Conservation (phyloP, 805 yeast species). For the Cyberlindnera bimundalis region DNA sequence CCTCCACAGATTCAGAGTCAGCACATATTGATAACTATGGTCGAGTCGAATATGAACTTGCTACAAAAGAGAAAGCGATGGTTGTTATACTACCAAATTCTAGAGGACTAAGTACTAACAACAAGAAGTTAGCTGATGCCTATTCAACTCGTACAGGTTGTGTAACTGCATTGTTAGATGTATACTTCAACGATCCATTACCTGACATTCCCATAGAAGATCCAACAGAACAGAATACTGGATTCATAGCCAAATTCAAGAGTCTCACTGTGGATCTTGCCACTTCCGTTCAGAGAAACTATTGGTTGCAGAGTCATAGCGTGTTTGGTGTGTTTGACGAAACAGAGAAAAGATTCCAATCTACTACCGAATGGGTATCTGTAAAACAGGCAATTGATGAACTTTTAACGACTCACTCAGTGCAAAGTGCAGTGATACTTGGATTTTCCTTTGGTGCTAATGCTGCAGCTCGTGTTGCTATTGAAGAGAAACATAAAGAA, state of each 20-base stretch:
- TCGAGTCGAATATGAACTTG: constrained; percentile 23
- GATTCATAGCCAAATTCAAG: constrained; percentile 21
- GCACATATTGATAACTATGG: constrained; percentile 25
- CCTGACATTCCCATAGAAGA: constrained; percentile 7
- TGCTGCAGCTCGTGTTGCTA: constrained; percentile 20
- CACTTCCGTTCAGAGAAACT: constrained; percentile 14
- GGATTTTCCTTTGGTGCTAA: constrained; percentile 28
- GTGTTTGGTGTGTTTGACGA: constrained; percentile 23
- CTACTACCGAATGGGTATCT: constrained; percentile 21
- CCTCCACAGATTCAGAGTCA: constrained; percentile 7
- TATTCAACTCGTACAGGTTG: constrained; percentile 28
- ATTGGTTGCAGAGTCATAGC: constrained; percentile 24
- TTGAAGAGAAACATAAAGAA: constrained; percentile 11
- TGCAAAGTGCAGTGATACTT: constrained; percentile 18
- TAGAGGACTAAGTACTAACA: constrained; percentile 23
- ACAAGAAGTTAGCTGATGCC: constrained; percentile 27
- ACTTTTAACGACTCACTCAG: constrained; percentile 18
- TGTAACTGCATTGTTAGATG: constrained; percentile 25
- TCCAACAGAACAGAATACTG: neutral
- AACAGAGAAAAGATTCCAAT: constrained; percentile 14
- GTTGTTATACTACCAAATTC: constrained; percentile 27
- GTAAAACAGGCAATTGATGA: constrained; percentile 20
- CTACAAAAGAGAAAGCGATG: constrained; percentile 27
- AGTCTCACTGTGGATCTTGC: constrained; percentile 21
- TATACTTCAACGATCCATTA: constrained; percentile 23